phyloP scores from a whole-genome alignment of 169 alveolate species.

The Theileria annulata region DNA sequence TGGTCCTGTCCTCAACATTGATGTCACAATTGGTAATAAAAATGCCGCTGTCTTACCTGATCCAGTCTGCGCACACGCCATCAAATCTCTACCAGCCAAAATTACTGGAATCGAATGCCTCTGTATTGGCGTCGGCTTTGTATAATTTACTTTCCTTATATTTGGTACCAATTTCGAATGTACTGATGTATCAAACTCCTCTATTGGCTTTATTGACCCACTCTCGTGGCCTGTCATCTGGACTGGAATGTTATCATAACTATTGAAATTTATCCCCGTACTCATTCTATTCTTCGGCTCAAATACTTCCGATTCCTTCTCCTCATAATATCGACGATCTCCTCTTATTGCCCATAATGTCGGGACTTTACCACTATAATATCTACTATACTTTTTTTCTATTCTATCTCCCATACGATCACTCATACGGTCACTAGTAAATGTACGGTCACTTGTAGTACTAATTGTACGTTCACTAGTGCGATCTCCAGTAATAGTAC shows the following conservation, averaged over 20 bases:
- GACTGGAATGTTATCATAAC: constrained; percentile 86
- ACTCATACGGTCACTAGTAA: constrained; percentile 42
- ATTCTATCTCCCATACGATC: constrained; percentile 14
- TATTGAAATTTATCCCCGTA: constrained; percentile 84
- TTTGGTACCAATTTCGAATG: constrained; percentile 73
- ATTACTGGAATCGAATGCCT: constrained; percentile 92
- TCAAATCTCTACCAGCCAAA: constrained; percentile 89
- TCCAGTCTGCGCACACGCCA: constrained; percentile 98
- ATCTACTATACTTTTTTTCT: constrained; percentile 2
- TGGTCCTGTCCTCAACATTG: constrained; percentile 85
- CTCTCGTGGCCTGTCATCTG: constrained; percentile 81
- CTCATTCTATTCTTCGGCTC: constrained; percentile 72
- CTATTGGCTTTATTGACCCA: constrained; percentile 74
- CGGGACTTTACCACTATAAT: constrained; percentile 23
- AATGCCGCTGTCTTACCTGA: constrained; percentile 98
- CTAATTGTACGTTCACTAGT: background rate
- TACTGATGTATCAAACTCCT: constrained; percentile 71
- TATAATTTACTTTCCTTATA: constrained; percentile 81
- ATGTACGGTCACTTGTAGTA: constrained; percentile 8
- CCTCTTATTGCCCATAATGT: constrained; percentile 82
- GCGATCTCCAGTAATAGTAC: too few species aligned
- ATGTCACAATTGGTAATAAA: constrained; percentile 91
- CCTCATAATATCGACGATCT: constrained; percentile 77
- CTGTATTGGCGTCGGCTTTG: constrained; percentile 94
- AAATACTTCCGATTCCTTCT: constrained; percentile 80